Base-by-base conservation (phyloP, 2,329 filamentous ascomycete genomes). In the Acephala macrosclerotiorum region DNA sequence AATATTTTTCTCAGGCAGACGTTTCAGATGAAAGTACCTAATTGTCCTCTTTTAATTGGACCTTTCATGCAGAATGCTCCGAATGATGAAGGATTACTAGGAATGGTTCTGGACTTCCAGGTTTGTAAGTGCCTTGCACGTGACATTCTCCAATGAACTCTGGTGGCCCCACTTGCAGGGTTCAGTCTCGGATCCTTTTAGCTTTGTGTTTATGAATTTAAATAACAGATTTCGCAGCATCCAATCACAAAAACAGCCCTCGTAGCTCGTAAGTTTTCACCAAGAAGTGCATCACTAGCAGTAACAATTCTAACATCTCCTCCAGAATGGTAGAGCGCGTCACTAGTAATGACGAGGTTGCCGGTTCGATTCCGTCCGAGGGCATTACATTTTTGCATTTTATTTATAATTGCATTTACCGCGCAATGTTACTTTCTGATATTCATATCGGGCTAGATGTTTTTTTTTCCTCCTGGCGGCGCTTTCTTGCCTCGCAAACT, bases 311-410 rank as follows among this genome's bases (percentile, higher is more conserved):
- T 49, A 49, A 49, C 45, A 49, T 20, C 12, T 49, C 11, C 9
- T 22, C 20, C 45, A 49, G 45, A 55, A 55, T 55, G 51, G 51
- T 55, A 55, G 51, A 55, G 51, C 51, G 51, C 51, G 51, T 55
- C 51, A 55, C 51, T 55, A 55, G 51, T 55, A 55, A 55, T 55
- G 51, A 55, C 51, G 51, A 55, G 51, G 51, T 55, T 55, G 33
- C 33, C 25, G 51, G 51, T 55, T 55, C 51, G 51, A 55, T 55
- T 55, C 51, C 51, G 45, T 49, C 45, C 45, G 45, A 49, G 45
- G 45, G 45, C 45, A 49, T 16, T 42, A 33, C 4, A 42, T 42
- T 42, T 42, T 42, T 49, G n/a, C n/a, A 2, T 22, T 22, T 9
- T 49, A 20, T 22, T 49, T 14, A 7, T 33, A 33, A 9, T 5